Base-by-base conservation (phyloP, 2,329 filamentous ascomycete species). In the Monilinia laxa region DNA sequence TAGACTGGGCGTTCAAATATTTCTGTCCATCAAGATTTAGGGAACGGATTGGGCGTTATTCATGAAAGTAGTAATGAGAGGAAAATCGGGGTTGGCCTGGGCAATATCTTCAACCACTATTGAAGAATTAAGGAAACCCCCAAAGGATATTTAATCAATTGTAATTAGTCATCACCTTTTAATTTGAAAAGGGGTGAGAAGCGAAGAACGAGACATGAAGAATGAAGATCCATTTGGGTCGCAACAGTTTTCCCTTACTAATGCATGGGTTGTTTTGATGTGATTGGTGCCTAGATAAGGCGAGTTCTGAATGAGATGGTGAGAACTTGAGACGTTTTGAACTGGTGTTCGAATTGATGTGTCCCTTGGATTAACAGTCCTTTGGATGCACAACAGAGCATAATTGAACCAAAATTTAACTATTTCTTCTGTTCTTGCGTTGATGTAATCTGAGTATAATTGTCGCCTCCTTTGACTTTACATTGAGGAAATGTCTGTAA, bases 21-120 rank as follows among this genome's bases (percentile, higher is more conserved):
- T 60, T 60, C 57, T 53, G 56, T 47, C 47, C 57, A 66, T 54
- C 31, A 23, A 55, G 35, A 55, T 55, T 28, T 66, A 66, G 64
- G 56, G 56, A 35, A 31, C 11, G 42, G 52, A 35, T 38, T 25
- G 20, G 53, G 53, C 31, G 57, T 60, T 60, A 60, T 60, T 60
- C 10, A 60, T 38, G 57, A 51, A 60, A 23, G 45, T 60, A 51
- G 42, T 60, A 60, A 51, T 49, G 57, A 49, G 47, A 25, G n/a
- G n/a, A n/a, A n/a, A n/a, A n/a, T n/a, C n/a, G n/a, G n/a, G 20
- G 20, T 49, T 23, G 45, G 45, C 9, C 47, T 38, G 7, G 28
- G 12, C 25, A 51, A 60, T 23, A 51, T 51, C 45, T 60, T 51
- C 45, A 51, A 38, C 7, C 6, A 16, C 28, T 38, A 20, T 49